phyloP scores from a whole-genome alignment of 2,329 filamentous ascomycete genomes.

The Cladosporium sphaerospermum region DNA sequence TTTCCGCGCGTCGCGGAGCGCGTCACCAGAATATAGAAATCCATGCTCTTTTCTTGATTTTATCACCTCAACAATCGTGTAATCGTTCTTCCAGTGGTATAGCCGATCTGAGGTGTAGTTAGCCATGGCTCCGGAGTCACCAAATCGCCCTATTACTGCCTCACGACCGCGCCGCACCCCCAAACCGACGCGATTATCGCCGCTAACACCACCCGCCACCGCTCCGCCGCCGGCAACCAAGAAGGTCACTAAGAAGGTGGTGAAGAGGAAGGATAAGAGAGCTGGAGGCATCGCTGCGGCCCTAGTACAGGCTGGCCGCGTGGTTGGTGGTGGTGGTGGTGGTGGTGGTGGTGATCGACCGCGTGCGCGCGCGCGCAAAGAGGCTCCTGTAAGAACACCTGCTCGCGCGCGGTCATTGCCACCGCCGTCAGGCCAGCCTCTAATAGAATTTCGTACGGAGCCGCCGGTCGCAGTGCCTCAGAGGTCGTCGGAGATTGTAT shows the following conservation, averaged over 20 bases:
- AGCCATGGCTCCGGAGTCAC: neutral
- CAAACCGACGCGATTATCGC: neutral
- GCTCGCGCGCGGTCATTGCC: too few species aligned
- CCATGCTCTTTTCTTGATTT: neutral
- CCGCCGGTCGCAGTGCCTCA: too few species aligned
- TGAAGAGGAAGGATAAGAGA: neutral
- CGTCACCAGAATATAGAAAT: neutral
- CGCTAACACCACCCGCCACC: too few species aligned
- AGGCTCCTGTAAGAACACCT: too few species aligned
- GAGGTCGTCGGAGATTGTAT: too few species aligned
- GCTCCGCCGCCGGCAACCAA: neutral
- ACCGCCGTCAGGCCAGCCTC: too few species aligned
- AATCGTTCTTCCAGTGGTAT: neutral
- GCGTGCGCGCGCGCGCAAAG: too few species aligned
- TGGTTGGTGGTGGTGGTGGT: neutral
- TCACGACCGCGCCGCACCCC: neutral
- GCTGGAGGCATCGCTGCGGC: too few species aligned
- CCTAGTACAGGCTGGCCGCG: too few species aligned
- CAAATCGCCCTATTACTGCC: neutral
- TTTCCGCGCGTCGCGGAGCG: too few species aligned
- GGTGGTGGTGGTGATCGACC: too few species aligned
- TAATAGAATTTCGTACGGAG: too few species aligned
- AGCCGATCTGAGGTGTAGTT: neutral
- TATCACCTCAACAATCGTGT: neutral
- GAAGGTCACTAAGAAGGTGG: neutral